Percentiles rank a stretch among this genome's conserved stretches.
Conservation (phyloP, 495 filamentous ascomycete species). For the Daldinia decipiens region DNA sequence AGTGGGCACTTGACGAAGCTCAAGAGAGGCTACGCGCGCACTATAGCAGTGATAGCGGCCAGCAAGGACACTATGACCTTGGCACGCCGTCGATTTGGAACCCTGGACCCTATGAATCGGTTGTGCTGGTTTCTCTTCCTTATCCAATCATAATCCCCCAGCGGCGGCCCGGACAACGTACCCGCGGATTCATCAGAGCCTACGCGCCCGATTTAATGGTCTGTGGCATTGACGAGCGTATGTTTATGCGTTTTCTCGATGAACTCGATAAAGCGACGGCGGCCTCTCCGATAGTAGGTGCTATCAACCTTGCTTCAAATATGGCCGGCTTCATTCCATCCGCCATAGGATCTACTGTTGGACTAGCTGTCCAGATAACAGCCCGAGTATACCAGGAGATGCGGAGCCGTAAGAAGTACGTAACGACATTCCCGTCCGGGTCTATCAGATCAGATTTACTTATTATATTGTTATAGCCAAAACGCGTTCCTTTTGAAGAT, state of each 20-base stretch:
- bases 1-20: conserved; percentile 17
- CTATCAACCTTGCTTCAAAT: conserved; percentile 58
- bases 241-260: conserved; percentile 56
- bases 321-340: conserved; percentile 54
- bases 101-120: neutral
- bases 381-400: conserved; percentile 58
- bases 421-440: neutral
- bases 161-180: conserved; percentile 45
- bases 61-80: neutral
- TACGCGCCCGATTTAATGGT: conserved; percentile 55
- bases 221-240: conserved; percentile 51
- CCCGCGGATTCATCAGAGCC: conserved; percentile 52
- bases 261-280: conserved; percentile 49
- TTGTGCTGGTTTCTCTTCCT: conserved; percentile 1
- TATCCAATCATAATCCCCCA: conserved; percentile 35
- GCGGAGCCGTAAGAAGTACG: conserved; percentile 46
- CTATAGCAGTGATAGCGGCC: neutral
- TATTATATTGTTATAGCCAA: conserved; percentile 47
- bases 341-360: conserved; percentile 58
- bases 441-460: neutral
- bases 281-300: conserved; percentile 51
- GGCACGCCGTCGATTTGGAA: neutral
- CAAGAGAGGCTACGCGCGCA: conserved; percentile 13
- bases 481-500: conserved; percentile 66
- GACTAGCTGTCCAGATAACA: conserved; percentile 52